Base-by-base conservation (phyloP, 2,329 filamentous ascomycete species). In the Talaromyces funiculosus region DNA sequence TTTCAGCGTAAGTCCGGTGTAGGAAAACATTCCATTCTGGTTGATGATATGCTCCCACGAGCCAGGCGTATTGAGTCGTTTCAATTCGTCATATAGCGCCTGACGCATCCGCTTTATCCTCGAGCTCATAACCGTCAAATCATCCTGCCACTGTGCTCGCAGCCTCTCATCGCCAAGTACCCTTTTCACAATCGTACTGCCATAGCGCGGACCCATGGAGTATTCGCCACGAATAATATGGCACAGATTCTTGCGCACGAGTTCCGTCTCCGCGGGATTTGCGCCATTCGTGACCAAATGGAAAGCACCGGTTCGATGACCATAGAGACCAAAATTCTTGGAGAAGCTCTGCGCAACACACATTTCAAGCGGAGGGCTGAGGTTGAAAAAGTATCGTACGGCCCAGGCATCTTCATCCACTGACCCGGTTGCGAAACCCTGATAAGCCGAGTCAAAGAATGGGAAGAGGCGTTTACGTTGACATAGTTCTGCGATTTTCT, bases 1-100 rank as follows among this genome's bases (percentile, higher is more conserved):
- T 2, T 73, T 65, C 12, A 73, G 72, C 16, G 67, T 78, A 22
- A 83, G 71, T 2, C 80, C 81, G 4, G 78, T 78, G 64, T 94
- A 97, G 73, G 89, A 93, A 80, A 97, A 97, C 93, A 97, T 97
- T 79, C 93, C 93, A 70, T 71, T 75, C 72, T 75, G 93, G 69
- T 96, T 90, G 53, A 92, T 94, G 73, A 97, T 96, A 79, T 97
- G 93, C 74, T 93, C 92, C 93, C 94, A 97, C n/a, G 86, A 90
- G 38, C 93, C 93, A 0, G 93, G 93, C 0, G 93, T 96, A 59
- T 85, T 84, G 58, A 95, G 82, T 70, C 88, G 85, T 76, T 96
- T 90, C 9, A 97, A 85, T 80, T 93, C 92, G 59, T 80, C 78
- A 63, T 91, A 86, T 64, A 97, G 81, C 3, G 84, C 86, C 71